Percentiles rank a stretch among this genome's conserved stretches.
phyloP scores from a whole-genome alignment of 179 eudicot species.

The Carnegiea gigantea region DNA sequence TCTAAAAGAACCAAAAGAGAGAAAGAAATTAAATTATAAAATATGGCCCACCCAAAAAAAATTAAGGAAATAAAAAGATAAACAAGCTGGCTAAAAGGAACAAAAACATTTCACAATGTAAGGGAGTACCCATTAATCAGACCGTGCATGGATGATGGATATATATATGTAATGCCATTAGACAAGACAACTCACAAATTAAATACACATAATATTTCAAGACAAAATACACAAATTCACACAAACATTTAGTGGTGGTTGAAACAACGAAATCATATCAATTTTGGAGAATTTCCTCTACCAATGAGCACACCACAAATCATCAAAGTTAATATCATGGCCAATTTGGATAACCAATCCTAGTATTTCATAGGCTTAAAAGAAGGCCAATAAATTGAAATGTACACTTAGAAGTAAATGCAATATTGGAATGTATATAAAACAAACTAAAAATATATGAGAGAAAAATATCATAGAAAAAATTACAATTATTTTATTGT shows the following conservation, averaged over 20 bases:
- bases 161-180: background rate
- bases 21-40: background rate
- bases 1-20: background rate
- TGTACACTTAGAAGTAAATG: no score
- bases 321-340: background rate
- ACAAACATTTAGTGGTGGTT: no score
- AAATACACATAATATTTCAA: background rate
- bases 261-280: no score
- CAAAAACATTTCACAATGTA: background rate
- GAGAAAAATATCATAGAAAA: no score
- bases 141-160: background rate
- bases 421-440: no score
- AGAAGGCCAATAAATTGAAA: slow-evolving; percentile 9
- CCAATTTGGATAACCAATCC: background rate
- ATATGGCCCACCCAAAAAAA: background rate
- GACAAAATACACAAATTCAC: background rate
- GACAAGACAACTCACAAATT: background rate
- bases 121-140: background rate
- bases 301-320: no score
- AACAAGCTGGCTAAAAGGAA: background rate
- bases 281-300: no score
- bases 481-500: no score
- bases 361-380: no score
- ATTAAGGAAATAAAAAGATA: background rate
- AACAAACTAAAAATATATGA: no score